A percentile compares a stretch with the other conserved stretches of the same genome.
Conservation (phyloP, 1,284 basidiomycete genomes). For the Peniophora sp. region DNA sequence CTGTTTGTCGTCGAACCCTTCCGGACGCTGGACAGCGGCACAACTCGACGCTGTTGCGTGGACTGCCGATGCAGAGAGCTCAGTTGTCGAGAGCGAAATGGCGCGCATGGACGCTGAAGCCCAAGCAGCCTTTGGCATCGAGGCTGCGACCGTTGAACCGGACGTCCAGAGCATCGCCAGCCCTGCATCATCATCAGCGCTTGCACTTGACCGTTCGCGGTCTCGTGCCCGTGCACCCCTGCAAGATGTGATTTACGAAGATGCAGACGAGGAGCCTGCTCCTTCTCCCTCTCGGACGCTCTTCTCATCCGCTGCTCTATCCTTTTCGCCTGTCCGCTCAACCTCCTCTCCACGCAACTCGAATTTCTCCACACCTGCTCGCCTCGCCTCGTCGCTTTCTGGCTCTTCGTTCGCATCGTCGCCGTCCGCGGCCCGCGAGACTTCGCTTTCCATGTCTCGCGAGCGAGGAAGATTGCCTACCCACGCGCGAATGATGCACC, state of each 20-base stretch:
- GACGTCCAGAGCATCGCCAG: background rate
- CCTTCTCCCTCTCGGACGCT: background rate
- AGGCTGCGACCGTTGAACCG: background rate
- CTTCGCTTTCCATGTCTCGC: background rate
- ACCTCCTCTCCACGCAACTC: background rate
- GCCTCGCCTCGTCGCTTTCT: background rate
- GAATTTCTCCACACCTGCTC: background rate
- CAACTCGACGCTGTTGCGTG: constrained; percentile 74
- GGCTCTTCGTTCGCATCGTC: background rate
- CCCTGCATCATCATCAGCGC: background rate
- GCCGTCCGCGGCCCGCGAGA: background rate
- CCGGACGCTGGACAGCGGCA: constrained; percentile 64
- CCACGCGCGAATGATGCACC: background rate
- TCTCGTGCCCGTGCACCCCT: background rate
- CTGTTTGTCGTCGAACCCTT: constrained; percentile 58
- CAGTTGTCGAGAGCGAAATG: constrained; percentile 8
- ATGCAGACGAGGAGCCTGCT: background rate
- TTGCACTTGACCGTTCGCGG: background rate
- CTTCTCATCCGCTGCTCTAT: background rate
- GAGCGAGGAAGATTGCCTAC: constrained; percentile 3
- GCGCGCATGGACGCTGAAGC: constrained; percentile 8
- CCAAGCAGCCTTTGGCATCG: background rate
- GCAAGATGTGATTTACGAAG: background rate
- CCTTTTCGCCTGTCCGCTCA: background rate
- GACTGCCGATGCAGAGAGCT: constrained; percentile 56